Conservation (phyloP, 805 yeast genomes). For the Tanozyma kutaoensis region DNA sequence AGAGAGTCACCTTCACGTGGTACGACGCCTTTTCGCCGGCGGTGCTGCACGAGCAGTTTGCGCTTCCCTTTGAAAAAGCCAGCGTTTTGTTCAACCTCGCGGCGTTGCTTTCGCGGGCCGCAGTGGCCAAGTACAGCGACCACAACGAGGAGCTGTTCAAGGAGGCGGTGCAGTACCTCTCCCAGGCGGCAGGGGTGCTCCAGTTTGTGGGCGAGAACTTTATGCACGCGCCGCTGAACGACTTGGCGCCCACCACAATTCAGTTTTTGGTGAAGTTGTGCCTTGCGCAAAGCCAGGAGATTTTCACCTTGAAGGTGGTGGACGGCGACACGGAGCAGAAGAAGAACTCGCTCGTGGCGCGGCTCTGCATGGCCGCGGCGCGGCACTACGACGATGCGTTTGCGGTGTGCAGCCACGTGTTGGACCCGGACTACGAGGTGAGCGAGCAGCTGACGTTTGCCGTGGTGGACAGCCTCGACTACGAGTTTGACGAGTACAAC, state of each 20-base stretch:
- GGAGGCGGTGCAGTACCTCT: constrained; percentile 44
- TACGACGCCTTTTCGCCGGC: constrained; percentile 47
- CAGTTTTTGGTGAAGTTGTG: constrained; percentile 49
- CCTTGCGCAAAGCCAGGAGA: constrained; percentile 85
- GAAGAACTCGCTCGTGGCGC: constrained; percentile 63
- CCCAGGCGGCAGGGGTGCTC: constrained; percentile 70
- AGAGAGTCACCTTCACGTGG: constrained; percentile 61
- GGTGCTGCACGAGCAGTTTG: constrained; percentile 49
- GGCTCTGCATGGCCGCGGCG: constrained; percentile 53
- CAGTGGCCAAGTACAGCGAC: constrained; percentile 17
- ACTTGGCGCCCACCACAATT: constrained; percentile 57
- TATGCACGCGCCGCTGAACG: constrained; percentile 78
- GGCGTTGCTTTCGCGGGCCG: constrained; percentile 41
- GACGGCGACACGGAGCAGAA: constrained; percentile 32
- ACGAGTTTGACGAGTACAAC: constrained; percentile 3
- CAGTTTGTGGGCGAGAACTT: constrained; percentile 66
- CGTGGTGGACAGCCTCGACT: constrained; percentile 9
- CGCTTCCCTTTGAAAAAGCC: constrained; percentile 86
- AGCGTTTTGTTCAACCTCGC: constrained; percentile 70
- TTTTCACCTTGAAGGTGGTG: constrained; percentile 53
- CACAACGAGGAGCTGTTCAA: constrained; percentile 36
- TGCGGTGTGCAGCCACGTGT: constrained; percentile 22
- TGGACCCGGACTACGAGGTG: constrained; percentile 3
- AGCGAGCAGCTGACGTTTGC: constrained; percentile 6
- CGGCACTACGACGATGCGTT: constrained; percentile 39